Base-by-base conservation (phyloP, 495 filamentous ascomycete genomes). In the Aspergillus haitiensis region DNA sequence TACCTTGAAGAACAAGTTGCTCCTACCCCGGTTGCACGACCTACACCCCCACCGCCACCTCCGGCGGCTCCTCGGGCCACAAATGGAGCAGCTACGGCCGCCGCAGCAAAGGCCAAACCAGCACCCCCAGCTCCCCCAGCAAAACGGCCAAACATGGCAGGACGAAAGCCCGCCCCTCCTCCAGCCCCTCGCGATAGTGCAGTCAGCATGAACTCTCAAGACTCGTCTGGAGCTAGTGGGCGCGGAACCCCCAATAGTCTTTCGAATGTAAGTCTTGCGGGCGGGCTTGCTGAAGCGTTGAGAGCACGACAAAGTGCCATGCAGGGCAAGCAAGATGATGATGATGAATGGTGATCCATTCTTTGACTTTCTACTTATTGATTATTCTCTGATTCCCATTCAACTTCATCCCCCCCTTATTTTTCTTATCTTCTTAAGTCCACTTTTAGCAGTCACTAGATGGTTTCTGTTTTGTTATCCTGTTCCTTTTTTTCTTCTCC, bases 251-350 rank as follows among this genome's bases (percentile, higher is more conserved):
- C 85, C 47, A 86, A 85, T 65, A 89, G 81, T 63, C 82, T 88
- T 13, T 86, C 84, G 36, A 81, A 81, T 55, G 78, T 75, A 11
- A 92, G 90, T 70, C 70, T 97, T 65, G 91, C 91, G 0, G 91
- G 89, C 18, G 90, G 90, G 0, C 75, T 98, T 61, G 93, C 93
- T 5, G 90, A 96, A 69, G 91, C 91, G 35, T 69, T 94, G 71
- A 73, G 87, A 68, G 84, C 85, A 62, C 79, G 90, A 74, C 88
- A 94, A 69, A 84, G 78, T 61, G 84, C 83, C 9, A 88, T 89
- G 85, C 82, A 82, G 55, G 79, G 79, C 40, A 79, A 80, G 55
- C 84, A 82, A 57, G 82, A 82, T 65, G 85, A 90, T 58, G 90
- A 94, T 54, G 92, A 86, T 52, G 83, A 94, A 64, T 84, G 82